These are phyloP conservation scores for Primulina huaijiensis DNA, from an alignment of 257 asterid species.

Conservation along the genomic window DNA sequence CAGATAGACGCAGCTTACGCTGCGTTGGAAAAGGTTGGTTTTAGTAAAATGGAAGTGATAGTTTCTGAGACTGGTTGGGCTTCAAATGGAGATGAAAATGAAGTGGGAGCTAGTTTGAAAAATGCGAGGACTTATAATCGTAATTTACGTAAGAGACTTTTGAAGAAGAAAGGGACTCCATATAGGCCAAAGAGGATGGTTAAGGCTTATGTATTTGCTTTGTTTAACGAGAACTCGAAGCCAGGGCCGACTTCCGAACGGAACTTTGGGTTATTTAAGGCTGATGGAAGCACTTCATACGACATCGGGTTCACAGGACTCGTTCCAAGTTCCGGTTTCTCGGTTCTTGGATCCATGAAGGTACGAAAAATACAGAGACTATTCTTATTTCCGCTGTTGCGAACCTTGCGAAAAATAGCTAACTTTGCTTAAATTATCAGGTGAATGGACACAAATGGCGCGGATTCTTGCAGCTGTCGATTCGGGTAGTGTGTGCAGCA, in stretches of 20 bases:
- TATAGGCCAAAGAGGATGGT: constrained; percentile 50
- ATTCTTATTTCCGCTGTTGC: neutral
- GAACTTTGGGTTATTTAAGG: constrained; percentile 74
- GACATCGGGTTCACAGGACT: constrained; percentile 72
- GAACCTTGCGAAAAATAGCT: neutral
- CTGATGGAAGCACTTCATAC: constrained; percentile 72
- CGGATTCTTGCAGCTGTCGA: constrained; percentile 16
- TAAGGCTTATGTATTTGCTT: constrained; percentile 70
- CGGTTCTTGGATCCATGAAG: constrained; percentile 38
- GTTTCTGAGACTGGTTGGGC: constrained; percentile 94
- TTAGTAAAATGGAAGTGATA: constrained; percentile 56
- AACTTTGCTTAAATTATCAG: neutral
- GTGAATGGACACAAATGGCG: constrained; percentile 11
- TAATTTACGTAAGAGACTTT: constrained; percentile 47
- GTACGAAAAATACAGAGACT: constrained; percentile 23
- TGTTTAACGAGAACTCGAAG: constrained; percentile 70
- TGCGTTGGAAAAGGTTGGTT: constrained; percentile 66
- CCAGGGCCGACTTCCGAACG: constrained; percentile 88
- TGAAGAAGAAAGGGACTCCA: constrained; percentile 73
- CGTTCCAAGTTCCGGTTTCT: constrained; percentile 45
- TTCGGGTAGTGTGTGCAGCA: constrained; percentile 24
- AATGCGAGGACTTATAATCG: constrained; percentile 62
- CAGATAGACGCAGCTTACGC: constrained; percentile 68
- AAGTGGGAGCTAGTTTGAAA: constrained; percentile 53
- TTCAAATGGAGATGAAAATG: constrained; percentile 60